Evolutionary conservation across 78 protist species (phyloP), one percentile per base, ranked within the genome.

Genomic region (Tieghemostelium lacteum): DNA sequence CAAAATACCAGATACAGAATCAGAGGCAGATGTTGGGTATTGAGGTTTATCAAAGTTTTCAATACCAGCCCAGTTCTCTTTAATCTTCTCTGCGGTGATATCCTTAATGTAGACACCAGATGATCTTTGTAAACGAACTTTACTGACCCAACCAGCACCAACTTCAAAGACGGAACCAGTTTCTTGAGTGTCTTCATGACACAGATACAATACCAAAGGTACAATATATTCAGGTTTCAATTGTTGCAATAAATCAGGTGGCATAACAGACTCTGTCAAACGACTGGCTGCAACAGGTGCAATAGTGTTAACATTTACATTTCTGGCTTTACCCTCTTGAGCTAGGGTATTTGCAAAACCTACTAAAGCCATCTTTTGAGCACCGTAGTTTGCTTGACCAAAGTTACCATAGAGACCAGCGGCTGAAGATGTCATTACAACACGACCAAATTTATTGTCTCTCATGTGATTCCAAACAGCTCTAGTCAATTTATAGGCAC

Each of bases 341-440:
- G 98, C 92, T 7, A 93, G 92, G 34, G 96, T 92, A 71, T 88
- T 63, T 16, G 85, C n/a, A 26, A 96, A 54, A 52, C 96, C 96
- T 29, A 87, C 75, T 3, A 96, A 58, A 3, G 94, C 96, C 69
- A 93, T 60, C 80, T 96, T 96, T 83, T 93, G 93, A 1, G 96
- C 62, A 42, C 78, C 52, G 93, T 96, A 95, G 87, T 95, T 95
- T 17, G 94, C 95, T 71, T 96, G 98, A 33, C 98, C 98, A 34
- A 80, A 85, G 92, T 95, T 93, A 66, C 98, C 98, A 49, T 95
- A 96, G 61, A 96, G 83, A 49, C 98, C 98, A 3, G 94, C 95
- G 1, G 96, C 94, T 3, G 92, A 74, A 17, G 94, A 34, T 0
- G 96, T 96, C 93, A 77, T 94, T 40, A 96, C 78, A 74, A 96